phyloP scores from a whole-genome alignment of 179 eudicot genomes.

The Beta macrorhiza region DNA sequence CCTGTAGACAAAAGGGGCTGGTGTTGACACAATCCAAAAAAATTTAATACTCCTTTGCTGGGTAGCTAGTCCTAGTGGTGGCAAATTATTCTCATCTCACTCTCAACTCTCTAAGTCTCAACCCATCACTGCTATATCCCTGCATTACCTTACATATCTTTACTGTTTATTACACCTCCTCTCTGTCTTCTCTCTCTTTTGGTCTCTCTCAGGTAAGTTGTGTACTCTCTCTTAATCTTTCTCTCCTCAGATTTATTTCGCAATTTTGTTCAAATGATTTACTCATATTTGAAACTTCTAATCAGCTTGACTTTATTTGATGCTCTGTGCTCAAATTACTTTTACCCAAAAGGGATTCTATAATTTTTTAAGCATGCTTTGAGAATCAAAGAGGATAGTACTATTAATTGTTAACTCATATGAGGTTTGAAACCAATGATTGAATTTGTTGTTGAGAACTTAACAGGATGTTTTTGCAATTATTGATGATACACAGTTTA shows the following conservation, averaged over 20 bases:
- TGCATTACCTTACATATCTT: too few species aligned
- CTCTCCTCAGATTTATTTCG: neutral
- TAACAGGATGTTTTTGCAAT: neutral
- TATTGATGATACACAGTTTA: neutral
- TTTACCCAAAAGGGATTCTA: neutral
- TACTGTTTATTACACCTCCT: neutral
- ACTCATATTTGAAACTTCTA: neutral
- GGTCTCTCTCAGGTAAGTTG: constrained; percentile 11
- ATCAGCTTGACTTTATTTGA: neutral
- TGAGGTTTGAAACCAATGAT: neutral
- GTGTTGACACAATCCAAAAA: neutral
- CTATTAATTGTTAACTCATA: too few species aligned
- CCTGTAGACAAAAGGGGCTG: neutral
- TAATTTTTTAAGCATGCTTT: neutral
- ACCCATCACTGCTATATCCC: neutral
- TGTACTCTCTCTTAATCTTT: neutral
- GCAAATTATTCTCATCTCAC: constrained; percentile 4
- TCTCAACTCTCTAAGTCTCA: neutral
- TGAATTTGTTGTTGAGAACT: neutral
- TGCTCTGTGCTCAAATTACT: neutral
- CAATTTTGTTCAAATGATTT: neutral
- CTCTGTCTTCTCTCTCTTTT: neutral
- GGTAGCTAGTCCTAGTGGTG: neutral
- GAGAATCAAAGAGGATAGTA: too few species aligned
- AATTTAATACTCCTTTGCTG: neutral